Evolutionary conservation across 306 rosid genomes (phyloP).

Genomic region (Rosa persica): DNA sequence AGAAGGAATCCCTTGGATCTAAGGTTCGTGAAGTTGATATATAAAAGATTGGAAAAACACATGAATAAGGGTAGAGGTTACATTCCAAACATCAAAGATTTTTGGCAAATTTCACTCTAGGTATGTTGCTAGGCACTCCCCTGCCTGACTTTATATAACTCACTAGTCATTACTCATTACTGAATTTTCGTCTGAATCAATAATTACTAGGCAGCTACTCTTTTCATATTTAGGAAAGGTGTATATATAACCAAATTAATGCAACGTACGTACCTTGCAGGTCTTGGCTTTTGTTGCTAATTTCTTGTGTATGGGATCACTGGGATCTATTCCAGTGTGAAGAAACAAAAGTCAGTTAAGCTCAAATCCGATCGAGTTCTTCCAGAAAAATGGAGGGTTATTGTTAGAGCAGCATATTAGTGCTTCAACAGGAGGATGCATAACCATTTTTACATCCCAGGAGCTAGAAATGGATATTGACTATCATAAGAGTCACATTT

Average conservation of each 20-base stretch:
- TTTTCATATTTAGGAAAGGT: neutral
- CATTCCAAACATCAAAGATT: neutral
- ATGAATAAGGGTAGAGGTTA: neutral
- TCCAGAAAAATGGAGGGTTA: constrained; percentile 6
- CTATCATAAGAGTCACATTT: neutral
- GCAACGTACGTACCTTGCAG: neutral
- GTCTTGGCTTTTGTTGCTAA: neutral
- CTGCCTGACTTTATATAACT: neutral
- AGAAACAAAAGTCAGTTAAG: neutral
- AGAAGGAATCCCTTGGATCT: no score
- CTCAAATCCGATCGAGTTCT: neutral
- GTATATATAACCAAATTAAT: neutral
- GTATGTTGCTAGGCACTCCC: neutral
- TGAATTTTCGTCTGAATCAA: neutral
- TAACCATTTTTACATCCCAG: neutral
- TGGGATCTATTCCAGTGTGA: neutral
- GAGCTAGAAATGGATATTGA: neutral
- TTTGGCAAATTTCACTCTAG: neutral
- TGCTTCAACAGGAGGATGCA: neutral
- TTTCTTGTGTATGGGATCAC: neutral
- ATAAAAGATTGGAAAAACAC: neutral
- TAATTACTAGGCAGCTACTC: neutral
- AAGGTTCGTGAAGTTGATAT: neutral
- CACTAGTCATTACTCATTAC: neutral
- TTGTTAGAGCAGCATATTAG: neutral